A percentile compares a stretch with the other conserved stretches of the same genome.
Evolutionary conservation across 2,329 filamentous ascomycete genomes (phyloP).

Genomic region (Pyricularia sp.): DNA sequence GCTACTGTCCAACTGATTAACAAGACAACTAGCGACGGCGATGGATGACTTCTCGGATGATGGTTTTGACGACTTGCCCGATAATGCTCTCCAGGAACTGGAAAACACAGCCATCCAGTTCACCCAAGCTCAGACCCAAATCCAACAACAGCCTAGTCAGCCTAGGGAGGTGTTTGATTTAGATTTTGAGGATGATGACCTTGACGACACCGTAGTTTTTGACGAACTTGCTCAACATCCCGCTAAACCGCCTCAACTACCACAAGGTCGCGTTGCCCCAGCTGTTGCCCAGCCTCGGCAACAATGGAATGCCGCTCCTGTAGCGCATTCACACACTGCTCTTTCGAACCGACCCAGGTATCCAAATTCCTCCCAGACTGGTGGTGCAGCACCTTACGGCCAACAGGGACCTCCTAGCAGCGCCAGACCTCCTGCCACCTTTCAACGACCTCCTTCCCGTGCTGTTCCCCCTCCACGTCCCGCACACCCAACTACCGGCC

Average conservation of each 20-base stretch:
- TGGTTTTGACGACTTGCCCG: conserved; percentile 51
- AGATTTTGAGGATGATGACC: conserved; percentile 45
- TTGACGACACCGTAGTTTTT: conserved; percentile 48
- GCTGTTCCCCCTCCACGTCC: conserved; percentile 5
- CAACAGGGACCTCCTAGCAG: not conserved
- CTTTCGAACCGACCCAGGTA: conserved; percentile 9
- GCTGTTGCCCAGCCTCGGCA: conserved; percentile 9
- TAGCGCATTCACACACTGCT: not conserved
- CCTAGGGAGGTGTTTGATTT: conserved; percentile 18
- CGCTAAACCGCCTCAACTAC: conserved; percentile 23
- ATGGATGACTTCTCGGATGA: conserved; percentile 57
- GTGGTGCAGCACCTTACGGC: not conserved
- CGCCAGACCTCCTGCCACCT: not conserved
- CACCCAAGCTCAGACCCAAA: conserved; percentile 38
- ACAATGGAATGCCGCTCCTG: conserved; percentile 13
- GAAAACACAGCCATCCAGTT: conserved; percentile 54
- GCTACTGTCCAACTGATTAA: not conserved
- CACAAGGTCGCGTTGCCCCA: conserved; percentile 14
- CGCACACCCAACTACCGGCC: conserved; percentile 8
- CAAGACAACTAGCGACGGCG: conserved; percentile 3
- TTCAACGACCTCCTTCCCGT: conserved; percentile 8
- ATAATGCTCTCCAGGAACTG: conserved; percentile 49
- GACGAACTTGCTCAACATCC: conserved; percentile 33
- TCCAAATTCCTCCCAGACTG: conserved; percentile 5
- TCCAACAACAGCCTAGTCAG: conserved; percentile 16